Evolutionary conservation across 306 rosid species (phyloP), one percentile per base, ranked within the genome.

Genomic region (Corylus heterophylla): DNA sequence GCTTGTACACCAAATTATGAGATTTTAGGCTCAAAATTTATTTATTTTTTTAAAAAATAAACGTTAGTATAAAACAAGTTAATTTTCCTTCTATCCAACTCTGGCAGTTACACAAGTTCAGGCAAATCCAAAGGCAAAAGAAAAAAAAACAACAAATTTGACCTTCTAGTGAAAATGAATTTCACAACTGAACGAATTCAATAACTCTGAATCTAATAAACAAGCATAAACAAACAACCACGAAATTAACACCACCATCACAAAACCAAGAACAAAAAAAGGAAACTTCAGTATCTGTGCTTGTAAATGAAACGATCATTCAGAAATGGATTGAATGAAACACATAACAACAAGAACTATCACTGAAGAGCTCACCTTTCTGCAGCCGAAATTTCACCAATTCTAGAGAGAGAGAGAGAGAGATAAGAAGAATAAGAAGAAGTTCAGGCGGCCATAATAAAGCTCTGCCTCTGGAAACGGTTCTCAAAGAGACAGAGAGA

Each of bases 381-480:
- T 61, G 7, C 48, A 74, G 49, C 50, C 68, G 68, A 4, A 17
- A 78, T 69, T 68, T n/a, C 12, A 42, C 10, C 49, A 68, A 54
- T 72, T 45, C 68, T 9, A 62, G 22, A 75, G 47, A 52, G 20
- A 52, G 56, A 52, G 56, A 12, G 5, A 64, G 73, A 39, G 61
- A 74, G 75, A 66, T 12, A 73, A 55, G 13, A 50, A 47, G 7
- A 37, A 31, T 2, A 31, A 29, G 31, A 49, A 58, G 42, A 63
- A 75, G 83, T 67, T 78, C 81, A 76, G 77, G 83, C 87, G 81
- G 84, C 92, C 85, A 84, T 68, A 67, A 77, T 73, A 67, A 80
- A 80, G 88, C 71, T 54, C 54, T 17, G 75, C 44, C 69, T 77
- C 79, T 54, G 54, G n/a, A 62, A 78, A 62, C 29, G 76, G 81